Evolutionary conservation across 129 eudicot species (phyloP), one percentile per base, ranked within the genome.

Genomic region (Tanacetum coccineum): DNA sequence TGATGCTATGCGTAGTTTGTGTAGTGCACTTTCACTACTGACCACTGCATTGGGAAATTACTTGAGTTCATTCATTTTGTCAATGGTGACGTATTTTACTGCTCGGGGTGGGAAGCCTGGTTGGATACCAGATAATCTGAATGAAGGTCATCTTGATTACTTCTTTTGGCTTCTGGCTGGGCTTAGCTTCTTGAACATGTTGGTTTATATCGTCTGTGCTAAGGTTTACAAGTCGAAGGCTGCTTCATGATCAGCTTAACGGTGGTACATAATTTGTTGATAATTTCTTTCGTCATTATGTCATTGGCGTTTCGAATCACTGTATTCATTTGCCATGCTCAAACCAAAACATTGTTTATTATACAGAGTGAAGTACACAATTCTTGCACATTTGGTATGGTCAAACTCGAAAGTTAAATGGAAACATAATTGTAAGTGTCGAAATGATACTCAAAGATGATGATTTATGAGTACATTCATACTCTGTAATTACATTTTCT

Each of bases 121-220:
- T 10, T 78, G 82, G 82, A 78, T 78, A 50, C 66, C 78, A 0
- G 82, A 78, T 64, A 78, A 78, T 19, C 53, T 78, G 59, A 78
- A 78, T 18, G 69, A 73, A 60, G 82, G 78, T 1, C 82, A 72
- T 59, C 74, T 78, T 30, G 74, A 72, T 14, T 78, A 78, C 70
- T 78, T 78, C 49, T 78, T 78, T 75, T 78, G 82, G 82, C 78
- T 78, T 44, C 59, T 72, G 64, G 73, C 74, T 25, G 82, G 72
- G 46, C 78, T 78, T 54, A 78, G 82, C 59, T 49, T 59, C 22
- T 40, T 78, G 45, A 78, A 78, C 50, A 59, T 72, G 72, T 22
- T 59, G 39, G 74, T 70, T 60, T 78, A 39, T 28, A 28, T 72
- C 32, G 3, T 65, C 3, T 73, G 72, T 13, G 78, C 72, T 11